Evolutionary conservation across 805 yeast species (phyloP), one percentile per base, ranked within the genome.

Genomic region (Kuraishia hungarica): DNA sequence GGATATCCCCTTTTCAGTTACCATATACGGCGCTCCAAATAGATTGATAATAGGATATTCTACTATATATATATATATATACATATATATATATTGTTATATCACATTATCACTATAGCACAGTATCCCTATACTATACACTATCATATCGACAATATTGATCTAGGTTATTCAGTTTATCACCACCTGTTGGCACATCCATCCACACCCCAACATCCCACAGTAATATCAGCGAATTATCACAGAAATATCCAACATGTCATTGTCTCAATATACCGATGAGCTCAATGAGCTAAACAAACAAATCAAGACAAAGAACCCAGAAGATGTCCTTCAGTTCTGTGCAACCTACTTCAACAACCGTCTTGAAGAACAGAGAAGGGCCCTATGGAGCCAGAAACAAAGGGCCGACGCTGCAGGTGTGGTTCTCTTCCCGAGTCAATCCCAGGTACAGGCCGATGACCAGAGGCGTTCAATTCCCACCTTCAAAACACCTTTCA

Each of bases 281-380:
- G 92, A 85, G 68, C 75, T 87, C 67, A 78, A 79, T 61, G 81
- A 76, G 58, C 82, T 86, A 65, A 85, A 83, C 67, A 78, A 75
- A 64, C 87, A 83, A 64, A 67, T 81, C 53, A 72, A 72, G 51
- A 66, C 67, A 50, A 73, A 76, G 52, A 80, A 84, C 61, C 96
- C 96, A 1, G 64, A 73, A 15, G 93, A 87, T 64, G 72, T 87
- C 13, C 67, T 88, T 56, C 91, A 87, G 64, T 88, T 87, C 70
- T 85, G 92, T 63, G 86, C 88, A 55, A 80, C 83, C 68, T 86
- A 84, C 68, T 88, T 88, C 72, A 80, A 79, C 64, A 67, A 75
- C 52, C 80, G 84, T 57, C 71, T 87, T 57, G 84, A 82, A 60
- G 76, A 78, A 29, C 88, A 85, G 64, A 76, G 88, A 64, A 64